These are phyloP conservation scores for Cryptosporidium bovis DNA, from an alignment of 169 alveolate genomes.

Conservation along the genomic window DNA sequence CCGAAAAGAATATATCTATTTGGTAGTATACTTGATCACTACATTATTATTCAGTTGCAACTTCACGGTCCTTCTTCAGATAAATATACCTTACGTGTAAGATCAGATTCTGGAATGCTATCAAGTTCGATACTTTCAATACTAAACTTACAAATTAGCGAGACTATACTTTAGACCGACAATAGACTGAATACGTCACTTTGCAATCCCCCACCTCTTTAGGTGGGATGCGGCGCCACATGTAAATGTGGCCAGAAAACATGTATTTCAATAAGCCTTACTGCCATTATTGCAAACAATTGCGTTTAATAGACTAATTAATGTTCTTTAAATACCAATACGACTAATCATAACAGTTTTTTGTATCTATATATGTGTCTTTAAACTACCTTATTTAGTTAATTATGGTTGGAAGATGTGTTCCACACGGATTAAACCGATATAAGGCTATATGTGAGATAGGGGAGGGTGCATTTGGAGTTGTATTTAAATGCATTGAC, in stretches of 20 bases:
- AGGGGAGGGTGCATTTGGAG: slow-evolving; percentile 95
- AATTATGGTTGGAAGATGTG: slow-evolving; percentile 52
- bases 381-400: neutral
- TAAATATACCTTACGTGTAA: slow-evolving; percentile 32
- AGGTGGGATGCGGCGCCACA: slow-evolving; percentile 77
- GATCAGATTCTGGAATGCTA: slow-evolving; percentile 64
- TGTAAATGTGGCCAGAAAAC: slow-evolving; percentile 72
- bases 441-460: slow-evolving; percentile 81
- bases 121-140: slow-evolving; percentile 34
- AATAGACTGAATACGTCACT: slow-evolving; percentile 67
- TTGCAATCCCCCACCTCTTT: slow-evolving; percentile 66
- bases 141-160: slow-evolving; percentile 10
- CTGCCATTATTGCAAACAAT: too few species aligned
- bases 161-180: slow-evolving; percentile 34
- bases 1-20: slow-evolving; percentile 15
- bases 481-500: slow-evolving; percentile 92
- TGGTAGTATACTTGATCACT: slow-evolving; percentile 21
- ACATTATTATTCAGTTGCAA: slow-evolving; percentile 25
- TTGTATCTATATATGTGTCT: neutral
- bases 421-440: slow-evolving; percentile 77
- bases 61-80: slow-evolving; percentile 1
- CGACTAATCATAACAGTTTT: too few species aligned
- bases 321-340: too few species aligned
- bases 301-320: too few species aligned
- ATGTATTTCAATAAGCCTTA: slow-evolving; percentile 10